These are phyloP conservation scores for Populus hybrid DNA, from an alignment of 441 rosid genomes.

Conservation along the genomic window DNA sequence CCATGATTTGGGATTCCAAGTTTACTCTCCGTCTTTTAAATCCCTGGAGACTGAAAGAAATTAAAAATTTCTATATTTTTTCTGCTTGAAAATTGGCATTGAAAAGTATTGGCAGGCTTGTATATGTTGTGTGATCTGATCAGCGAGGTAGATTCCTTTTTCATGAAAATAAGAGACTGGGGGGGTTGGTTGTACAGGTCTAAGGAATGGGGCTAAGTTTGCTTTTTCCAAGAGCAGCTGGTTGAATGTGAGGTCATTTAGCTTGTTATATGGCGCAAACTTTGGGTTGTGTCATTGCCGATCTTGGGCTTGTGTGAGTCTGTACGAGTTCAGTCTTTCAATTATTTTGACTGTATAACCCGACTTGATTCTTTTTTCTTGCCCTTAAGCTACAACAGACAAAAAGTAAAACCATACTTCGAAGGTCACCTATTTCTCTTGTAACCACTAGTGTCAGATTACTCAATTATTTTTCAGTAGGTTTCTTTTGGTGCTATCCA, in stretches of 20 bases:
- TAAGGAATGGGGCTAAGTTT: neutral
- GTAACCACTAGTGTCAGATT: neutral
- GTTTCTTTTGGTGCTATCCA: neutral
- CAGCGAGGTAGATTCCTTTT: neutral
- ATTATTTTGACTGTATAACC: neutral
- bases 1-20: neutral
- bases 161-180: no score
- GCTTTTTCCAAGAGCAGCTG: neutral
- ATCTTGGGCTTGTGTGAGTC: neutral
- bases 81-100: neutral
- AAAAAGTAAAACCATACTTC: neutral
- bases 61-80: neutral
- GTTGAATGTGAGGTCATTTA: neutral
- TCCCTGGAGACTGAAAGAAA: neutral
- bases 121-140: neutral
- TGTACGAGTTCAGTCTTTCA: neutral
- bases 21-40: neutral
- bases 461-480: neutral
- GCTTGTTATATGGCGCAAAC: neutral
- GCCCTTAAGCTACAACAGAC: neutral
- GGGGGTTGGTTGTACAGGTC: no score
- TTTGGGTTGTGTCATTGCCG: neutral
- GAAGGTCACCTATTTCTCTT: neutral
- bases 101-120: neutral
- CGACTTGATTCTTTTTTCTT: neutral